phyloP scores from a whole-genome alignment of 371 early-diverging fungal species.

The Mucor irregularis region DNA sequence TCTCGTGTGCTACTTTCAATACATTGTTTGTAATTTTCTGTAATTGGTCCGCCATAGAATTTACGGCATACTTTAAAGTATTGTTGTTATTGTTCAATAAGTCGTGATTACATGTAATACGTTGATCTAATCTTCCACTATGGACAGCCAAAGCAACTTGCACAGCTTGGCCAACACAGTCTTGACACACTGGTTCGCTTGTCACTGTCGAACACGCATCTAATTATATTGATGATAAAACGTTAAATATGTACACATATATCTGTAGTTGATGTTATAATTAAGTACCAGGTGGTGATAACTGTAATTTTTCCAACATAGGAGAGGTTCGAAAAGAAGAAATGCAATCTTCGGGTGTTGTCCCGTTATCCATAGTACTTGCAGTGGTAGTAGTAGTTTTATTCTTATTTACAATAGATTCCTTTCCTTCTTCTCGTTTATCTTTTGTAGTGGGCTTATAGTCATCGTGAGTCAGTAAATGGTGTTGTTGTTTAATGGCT shows the following conservation, averaged over 20 bases:
- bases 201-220: not conserved
- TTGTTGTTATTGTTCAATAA: constrained; percentile 9
- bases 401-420: constrained; percentile 10
- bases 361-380: too few relatives aligned
- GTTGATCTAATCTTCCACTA: constrained; percentile 47
- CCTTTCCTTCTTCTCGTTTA: constrained; percentile 4
- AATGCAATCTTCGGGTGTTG: constrained; percentile 18
- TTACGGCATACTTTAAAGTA: constrained; percentile 59
- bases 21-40: constrained; percentile 57
- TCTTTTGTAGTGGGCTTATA: not conserved
- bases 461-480: constrained; percentile 21
- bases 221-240: not conserved
- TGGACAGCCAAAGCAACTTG: constrained; percentile 52
- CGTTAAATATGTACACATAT: not conserved
- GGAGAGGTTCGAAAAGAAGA: constrained; percentile 19
- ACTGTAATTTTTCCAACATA: constrained; percentile 21
- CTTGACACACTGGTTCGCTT: constrained; percentile 27
- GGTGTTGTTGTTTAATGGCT: constrained; percentile 44
- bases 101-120: constrained; percentile 47
- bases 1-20: constrained; percentile 58
- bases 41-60: constrained; percentile 65
- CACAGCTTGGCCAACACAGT: constrained; percentile 47
- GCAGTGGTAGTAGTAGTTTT: constrained; percentile 9
- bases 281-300: constrained; percentile 9
- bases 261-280: not conserved